Evolutionary conservation across 441 rosid species (phyloP).

Genomic region (Corymbia citriodora): DNA sequence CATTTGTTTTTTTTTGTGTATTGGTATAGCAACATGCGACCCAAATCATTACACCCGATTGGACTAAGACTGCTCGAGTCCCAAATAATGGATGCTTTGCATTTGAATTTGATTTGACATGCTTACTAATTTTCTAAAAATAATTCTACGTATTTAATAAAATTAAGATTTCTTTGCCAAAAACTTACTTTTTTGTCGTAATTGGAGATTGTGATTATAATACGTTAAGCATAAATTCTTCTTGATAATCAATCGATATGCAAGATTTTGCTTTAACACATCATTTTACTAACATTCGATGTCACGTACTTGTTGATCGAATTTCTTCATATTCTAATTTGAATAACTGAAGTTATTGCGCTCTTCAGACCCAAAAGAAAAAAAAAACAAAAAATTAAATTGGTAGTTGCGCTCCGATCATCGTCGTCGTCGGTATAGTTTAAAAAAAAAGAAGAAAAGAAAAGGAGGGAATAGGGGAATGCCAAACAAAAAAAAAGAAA

Average conservation of each 20-base stretch:
- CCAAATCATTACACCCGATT: background rate
- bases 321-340: background rate
- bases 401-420: background rate
- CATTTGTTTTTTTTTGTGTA: background rate
- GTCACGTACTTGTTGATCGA: fast-evolving
- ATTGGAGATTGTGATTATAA: fast-evolving
- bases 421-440: background rate
- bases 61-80: fast-evolving
- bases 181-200: fast-evolving
- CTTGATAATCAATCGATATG: fast-evolving
- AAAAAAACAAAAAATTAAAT: no score
- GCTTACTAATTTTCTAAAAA: background rate
- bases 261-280: fast-evolving
- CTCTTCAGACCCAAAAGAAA: no score
- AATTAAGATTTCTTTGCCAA: fast-evolving
- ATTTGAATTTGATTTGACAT: fast-evolving
- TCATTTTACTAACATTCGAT: fast-evolving
- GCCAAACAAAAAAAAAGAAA: background rate
- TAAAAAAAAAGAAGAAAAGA: background rate
- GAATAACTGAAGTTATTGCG: fast-evolving
- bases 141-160: background rate
- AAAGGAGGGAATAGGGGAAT: background rate
- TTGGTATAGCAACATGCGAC: fast-evolving
- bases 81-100: fast-evolving
- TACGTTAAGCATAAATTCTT: fast-evolving